phyloP scores from a whole-genome alignment of 768 basidiomycete species.

The Russula compacta region DNA sequence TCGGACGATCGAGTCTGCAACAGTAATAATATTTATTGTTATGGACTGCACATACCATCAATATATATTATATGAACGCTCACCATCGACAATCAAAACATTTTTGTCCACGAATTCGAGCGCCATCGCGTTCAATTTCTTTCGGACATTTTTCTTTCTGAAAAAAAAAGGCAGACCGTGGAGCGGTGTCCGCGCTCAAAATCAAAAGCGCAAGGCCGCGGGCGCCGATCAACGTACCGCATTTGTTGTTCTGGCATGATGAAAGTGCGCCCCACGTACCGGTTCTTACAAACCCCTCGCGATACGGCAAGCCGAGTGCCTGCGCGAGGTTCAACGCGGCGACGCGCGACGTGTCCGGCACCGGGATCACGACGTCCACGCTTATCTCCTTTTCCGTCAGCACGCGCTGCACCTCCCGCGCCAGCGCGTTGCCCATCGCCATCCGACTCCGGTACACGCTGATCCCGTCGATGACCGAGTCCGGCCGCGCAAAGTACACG shows the following conservation, averaged over 20 bases:
- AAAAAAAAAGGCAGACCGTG: background rate
- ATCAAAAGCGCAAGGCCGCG: background rate
- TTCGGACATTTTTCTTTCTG: constrained; percentile 87
- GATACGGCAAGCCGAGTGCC: constrained; percentile 78
- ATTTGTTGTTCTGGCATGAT: constrained; percentile 99
- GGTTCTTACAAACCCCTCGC: constrained; percentile 99
- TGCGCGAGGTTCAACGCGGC: constrained; percentile 95
- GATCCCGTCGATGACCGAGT: constrained; percentile 94
- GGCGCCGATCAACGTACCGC: constrained; percentile 39
- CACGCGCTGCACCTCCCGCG: constrained; percentile 73
- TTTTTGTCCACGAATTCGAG: constrained; percentile 89
- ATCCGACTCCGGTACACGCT: constrained; percentile 96
- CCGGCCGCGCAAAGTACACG: constrained; percentile 96
- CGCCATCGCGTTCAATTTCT: constrained; percentile 97
- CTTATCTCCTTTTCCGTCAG: constrained; percentile 56
- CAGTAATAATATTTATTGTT: background rate
- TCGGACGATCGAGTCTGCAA: constrained; percentile 84
- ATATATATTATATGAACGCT: constrained; percentile 27
- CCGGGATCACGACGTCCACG: constrained; percentile 96
- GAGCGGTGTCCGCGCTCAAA: background rate
- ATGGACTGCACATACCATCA: no score
- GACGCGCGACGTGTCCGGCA: constrained; percentile 94
- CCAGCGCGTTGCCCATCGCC: constrained; percentile 98
- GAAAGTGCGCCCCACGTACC: constrained; percentile 96
- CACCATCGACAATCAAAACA: constrained; percentile 93